phyloP scores from a whole-genome alignment of 257 asterid genomes.

The Knoxia roxburghii region DNA sequence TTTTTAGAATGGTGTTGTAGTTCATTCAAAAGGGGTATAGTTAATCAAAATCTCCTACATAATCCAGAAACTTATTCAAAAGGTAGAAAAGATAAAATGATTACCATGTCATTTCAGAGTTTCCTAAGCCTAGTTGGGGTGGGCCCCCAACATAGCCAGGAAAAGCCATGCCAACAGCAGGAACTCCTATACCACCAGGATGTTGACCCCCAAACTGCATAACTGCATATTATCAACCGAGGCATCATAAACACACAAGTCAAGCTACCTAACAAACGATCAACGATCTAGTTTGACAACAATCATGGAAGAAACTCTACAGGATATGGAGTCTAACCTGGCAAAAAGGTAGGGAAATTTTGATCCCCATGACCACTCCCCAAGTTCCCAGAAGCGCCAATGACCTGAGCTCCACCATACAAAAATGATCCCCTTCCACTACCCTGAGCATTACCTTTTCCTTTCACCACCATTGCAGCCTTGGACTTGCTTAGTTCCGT shows the following conservation, averaged over 20 bases:
- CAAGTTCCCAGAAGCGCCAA: constrained; percentile 63
- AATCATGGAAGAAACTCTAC: not conserved
- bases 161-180: constrained; percentile 99
- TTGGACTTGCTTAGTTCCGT: constrained; percentile 52
- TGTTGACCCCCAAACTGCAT: constrained; percentile 94
- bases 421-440: constrained; percentile 64
- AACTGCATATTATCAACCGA: constrained; percentile 37
- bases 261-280: not conserved
- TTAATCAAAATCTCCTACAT: not conserved
- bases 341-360: constrained; percentile 85
- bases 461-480: constrained; percentile 61
- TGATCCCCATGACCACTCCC: constrained; percentile 60
- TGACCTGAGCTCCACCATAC: constrained; percentile 71
- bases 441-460: constrained; percentile 54
- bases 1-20: not conserved
- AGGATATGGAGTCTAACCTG: constrained; percentile 38
- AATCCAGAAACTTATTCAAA: not conserved
- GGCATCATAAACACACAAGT: not conserved
- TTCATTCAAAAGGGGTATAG: not conserved
- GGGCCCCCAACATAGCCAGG: constrained; percentile 96
- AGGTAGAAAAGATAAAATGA: not conserved
- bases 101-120: constrained; percentile 99
- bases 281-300: not conserved
- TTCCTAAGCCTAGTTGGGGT: constrained; percentile 74
- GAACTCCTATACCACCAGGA: constrained; percentile 94